These are phyloP conservation scores for Eucalyptus erythrocorys DNA, from an alignment of 345 rosid species.

Conservation along the genomic window DNA sequence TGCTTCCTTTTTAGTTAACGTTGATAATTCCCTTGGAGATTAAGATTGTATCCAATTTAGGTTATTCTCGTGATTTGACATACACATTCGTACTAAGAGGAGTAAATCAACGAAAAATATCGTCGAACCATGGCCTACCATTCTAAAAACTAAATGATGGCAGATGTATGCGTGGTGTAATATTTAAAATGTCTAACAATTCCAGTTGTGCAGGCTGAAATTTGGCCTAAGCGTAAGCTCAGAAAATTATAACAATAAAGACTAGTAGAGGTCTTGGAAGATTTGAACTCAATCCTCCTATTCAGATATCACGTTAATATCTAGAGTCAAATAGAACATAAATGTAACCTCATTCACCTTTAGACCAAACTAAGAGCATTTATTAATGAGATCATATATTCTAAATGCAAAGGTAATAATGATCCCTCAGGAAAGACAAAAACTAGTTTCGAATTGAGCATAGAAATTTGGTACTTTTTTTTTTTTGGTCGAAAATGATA, in stretches of 20 bases:
- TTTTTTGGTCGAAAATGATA: no score
- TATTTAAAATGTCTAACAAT: not conserved
- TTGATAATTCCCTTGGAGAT: not conserved
- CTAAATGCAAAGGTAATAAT: no score
- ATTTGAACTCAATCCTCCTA: not conserved
- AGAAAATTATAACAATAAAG: not conserved
- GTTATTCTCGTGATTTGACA: not conserved
- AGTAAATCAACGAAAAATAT: not conserved
- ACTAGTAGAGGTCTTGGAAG: not conserved
- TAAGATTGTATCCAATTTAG: not conserved
- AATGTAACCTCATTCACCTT: no score
- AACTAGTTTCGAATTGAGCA: no score
- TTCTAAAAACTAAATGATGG: not conserved
- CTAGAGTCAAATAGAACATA: not conserved
- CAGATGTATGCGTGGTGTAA: accelerated
- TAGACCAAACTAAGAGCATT: no score
- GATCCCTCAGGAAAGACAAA: no score
- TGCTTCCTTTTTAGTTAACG: not conserved
- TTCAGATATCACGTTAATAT: not conserved
- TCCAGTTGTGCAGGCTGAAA: not conserved
- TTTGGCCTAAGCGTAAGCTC: not conserved
- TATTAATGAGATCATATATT: no score
- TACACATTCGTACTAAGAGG: not conserved
- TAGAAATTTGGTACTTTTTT: no score
- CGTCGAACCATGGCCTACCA: not conserved